phyloP scores from a whole-genome alignment of 345 rosid genomes.

The Lepidium africanum region DNA sequence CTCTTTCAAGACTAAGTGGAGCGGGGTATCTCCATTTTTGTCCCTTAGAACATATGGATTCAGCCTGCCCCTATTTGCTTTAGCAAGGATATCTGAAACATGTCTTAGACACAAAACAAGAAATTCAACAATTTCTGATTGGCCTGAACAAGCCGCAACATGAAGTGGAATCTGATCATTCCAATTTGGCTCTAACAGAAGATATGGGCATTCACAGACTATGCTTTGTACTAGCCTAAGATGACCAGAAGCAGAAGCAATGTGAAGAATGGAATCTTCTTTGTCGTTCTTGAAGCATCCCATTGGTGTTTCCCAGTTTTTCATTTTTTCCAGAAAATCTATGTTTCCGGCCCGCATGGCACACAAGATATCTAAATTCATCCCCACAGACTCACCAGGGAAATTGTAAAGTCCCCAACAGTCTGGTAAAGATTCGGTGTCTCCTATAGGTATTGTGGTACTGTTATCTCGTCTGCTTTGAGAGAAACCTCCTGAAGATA shows the following conservation, averaged over 20 bases:
- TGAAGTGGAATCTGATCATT: conserved; percentile 16
- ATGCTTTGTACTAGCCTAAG: neutral
- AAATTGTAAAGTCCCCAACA: neutral
- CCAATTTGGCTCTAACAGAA: neutral
- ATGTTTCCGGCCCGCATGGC: neutral
- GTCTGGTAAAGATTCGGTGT: neutral
- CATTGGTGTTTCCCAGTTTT: neutral
- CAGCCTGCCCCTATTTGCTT: neutral
- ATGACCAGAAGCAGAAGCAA: neutral
- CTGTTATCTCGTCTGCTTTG: neutral
- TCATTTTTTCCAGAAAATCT: neutral
- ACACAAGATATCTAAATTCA: neutral
- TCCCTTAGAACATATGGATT: neutral
- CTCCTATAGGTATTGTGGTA: neutral
- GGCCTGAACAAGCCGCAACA: neutral
- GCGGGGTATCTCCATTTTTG: conserved; percentile 14
- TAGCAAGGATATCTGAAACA: neutral
- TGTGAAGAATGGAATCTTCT: neutral
- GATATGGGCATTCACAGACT: neutral
- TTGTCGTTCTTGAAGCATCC: neutral
- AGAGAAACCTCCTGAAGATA: neutral
- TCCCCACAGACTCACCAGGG: neutral
- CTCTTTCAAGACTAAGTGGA: conserved; percentile 2
- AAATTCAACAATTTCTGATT: neutral
- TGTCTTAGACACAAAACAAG: neutral